These are phyloP conservation scores for Laguncularia racemosa DNA, from an alignment of 345 rosid species.

Conservation along the genomic window DNA sequence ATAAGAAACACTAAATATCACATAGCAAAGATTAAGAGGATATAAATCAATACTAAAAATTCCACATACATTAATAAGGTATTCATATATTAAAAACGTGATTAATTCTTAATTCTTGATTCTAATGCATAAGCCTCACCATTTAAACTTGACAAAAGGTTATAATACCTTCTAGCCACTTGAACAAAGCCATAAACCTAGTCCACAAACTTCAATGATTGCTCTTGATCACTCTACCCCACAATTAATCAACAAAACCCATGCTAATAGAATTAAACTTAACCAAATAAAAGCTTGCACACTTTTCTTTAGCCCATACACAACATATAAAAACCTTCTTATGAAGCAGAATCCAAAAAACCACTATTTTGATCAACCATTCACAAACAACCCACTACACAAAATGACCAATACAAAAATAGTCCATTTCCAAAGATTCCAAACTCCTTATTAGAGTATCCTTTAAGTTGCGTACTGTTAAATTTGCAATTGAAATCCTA, in stretches of 20 bases:
- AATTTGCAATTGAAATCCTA: conserved; percentile 7
- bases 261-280: conserved; percentile 24
- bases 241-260: conserved; percentile 22
- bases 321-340: conserved; percentile 29
- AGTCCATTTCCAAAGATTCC: conserved; percentile 26
- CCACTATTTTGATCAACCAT: conserved; percentile 19
- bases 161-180: too few relatives aligned
- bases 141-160: too few relatives aligned
- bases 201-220: too few relatives aligned
- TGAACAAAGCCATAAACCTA: too few relatives aligned
- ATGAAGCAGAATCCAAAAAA: conserved; percentile 29
- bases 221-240: conserved; percentile 18
- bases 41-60: too few relatives aligned
- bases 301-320: conserved; percentile 25
- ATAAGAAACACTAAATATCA: too few relatives aligned
- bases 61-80: too few relatives aligned
- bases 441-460: conserved; percentile 14
- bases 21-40: too few relatives aligned
- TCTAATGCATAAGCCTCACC: too few relatives aligned
- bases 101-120: too few relatives aligned
- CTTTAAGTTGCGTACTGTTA: conserved; percentile 11
- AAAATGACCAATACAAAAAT: conserved; percentile 27
- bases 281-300: conserved; percentile 29
- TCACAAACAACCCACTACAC: conserved; percentile 21
- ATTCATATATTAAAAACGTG: too few relatives aligned